These are phyloP conservation scores for Leccinum insolens DNA, from an alignment of 1,284 basidiomycete species.

Conservation along the genomic window DNA sequence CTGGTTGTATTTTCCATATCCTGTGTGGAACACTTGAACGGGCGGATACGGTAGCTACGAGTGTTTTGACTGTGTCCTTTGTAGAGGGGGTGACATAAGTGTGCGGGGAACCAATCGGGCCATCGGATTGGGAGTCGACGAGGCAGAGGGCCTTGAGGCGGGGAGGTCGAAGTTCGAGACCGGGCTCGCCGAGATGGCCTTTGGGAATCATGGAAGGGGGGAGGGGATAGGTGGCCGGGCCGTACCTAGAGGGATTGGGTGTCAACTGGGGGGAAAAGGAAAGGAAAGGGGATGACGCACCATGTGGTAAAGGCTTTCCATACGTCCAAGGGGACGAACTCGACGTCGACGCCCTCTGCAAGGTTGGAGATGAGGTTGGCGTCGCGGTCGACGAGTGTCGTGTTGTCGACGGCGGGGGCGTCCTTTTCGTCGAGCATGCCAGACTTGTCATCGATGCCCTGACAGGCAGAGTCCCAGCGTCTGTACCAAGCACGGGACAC, in stretches of 20 bases:
- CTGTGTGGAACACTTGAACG: slow-evolving; percentile 46
- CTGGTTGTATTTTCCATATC: slow-evolving; percentile 58
- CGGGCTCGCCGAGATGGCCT: slow-evolving; percentile 52
- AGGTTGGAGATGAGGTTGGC: slow-evolving; percentile 52
- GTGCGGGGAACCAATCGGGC: slow-evolving; percentile 29
- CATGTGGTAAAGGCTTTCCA: slow-evolving; percentile 74
- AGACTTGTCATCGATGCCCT: slow-evolving; percentile 66
- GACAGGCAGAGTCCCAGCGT: slow-evolving; percentile 73
- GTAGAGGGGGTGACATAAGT: slow-evolving; percentile 49
- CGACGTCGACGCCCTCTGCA: slow-evolving; percentile 74
- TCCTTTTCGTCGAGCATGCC: slow-evolving; percentile 61
- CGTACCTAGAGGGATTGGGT: slow-evolving; percentile 60
- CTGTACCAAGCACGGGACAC: slow-evolving; percentile 73
- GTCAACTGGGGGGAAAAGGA: slow-evolving; percentile 4
- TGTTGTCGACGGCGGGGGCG: slow-evolving; percentile 78
- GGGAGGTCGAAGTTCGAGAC: slow-evolving; percentile 81
- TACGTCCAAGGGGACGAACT: slow-evolving; percentile 73
- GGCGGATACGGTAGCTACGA: slow-evolving; percentile 37
- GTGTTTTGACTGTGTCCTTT: slow-evolving; percentile 48
- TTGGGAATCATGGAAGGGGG: slow-evolving; percentile 68
- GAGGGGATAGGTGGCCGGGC: slow-evolving; percentile 54
- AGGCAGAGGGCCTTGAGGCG: slow-evolving; percentile 64
- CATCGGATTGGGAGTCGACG: slow-evolving; percentile 30
- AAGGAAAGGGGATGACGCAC: slow-evolving; percentile 43
- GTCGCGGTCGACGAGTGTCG: slow-evolving; percentile 56